Evolutionary conservation across 164 flowering plant species (phyloP).

Genomic region (Liquidambar formosana): DNA sequence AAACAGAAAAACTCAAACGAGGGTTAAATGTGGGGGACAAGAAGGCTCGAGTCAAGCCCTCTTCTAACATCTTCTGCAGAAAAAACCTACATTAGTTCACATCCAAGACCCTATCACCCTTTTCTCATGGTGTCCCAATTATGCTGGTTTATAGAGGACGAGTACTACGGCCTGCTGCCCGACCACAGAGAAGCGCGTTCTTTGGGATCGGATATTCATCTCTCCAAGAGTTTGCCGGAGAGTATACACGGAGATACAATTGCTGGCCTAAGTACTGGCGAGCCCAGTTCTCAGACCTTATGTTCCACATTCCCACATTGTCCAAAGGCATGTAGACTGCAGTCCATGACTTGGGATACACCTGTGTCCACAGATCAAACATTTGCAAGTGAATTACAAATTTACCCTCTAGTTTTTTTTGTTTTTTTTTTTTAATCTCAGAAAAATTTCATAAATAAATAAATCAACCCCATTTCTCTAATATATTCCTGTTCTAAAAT

Average conservation of each 20-base stretch:
- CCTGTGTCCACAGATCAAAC: slow-evolving; percentile 39
- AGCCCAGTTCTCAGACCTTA: slow-evolving; percentile 86
- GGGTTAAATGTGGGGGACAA: not conserved
- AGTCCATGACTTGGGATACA: slow-evolving; percentile 83
- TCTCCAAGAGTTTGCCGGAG: slow-evolving; percentile 75
- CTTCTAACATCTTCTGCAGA: not conserved
- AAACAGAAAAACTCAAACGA: not conserved
- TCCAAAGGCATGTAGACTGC: slow-evolving; percentile 81
- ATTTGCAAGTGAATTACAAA: not conserved
- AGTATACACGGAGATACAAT: slow-evolving; percentile 76
- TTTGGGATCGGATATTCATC: slow-evolving; percentile 82
- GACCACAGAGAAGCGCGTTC: slow-evolving; percentile 79
- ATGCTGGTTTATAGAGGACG: slow-evolving; percentile 23
- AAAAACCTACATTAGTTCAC: not conserved
- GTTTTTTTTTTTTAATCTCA: too few species aligned
- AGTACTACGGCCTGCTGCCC: slow-evolving; percentile 59
- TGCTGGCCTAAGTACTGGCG: slow-evolving; percentile 93
- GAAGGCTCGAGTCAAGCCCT: not conserved
- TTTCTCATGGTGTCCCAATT: slow-evolving; percentile 24
- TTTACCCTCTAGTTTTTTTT: too few species aligned
- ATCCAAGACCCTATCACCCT: slow-evolving; percentile 27
- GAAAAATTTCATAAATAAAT: too few species aligned
- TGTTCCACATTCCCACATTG: slow-evolving; percentile 95
- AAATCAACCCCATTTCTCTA: too few species aligned
- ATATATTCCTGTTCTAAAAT: too few species aligned